A percentile compares a stretch with the other conserved stretches of the same genome.
Conservation (phyloP, 768 basidiomycete species). For the Hygrophoropsis aurantiaca region DNA sequence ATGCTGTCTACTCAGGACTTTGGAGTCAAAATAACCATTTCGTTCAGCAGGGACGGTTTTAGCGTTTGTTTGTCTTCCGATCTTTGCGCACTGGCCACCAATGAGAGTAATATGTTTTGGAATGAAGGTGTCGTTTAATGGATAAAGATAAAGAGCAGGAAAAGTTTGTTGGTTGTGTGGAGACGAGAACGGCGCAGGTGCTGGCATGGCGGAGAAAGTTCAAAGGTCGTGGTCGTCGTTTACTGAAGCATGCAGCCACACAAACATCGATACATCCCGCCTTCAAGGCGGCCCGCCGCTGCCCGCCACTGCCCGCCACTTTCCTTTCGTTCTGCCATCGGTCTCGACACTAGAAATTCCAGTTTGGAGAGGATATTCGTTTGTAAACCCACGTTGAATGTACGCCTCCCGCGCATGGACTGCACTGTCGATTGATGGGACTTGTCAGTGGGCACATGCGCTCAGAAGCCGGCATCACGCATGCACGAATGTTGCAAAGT, state of each 20-base stretch:
- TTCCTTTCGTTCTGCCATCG: too few relatives aligned
- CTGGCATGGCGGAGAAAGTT: slow-evolving; percentile 28
- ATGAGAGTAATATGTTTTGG: slow-evolving; percentile 91
- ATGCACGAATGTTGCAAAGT: too few relatives aligned
- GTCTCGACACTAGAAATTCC: too few relatives aligned
- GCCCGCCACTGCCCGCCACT: too few relatives aligned
- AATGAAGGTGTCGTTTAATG: slow-evolving; percentile 90
- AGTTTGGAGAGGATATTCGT: too few relatives aligned
- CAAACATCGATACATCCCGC: too few relatives aligned
- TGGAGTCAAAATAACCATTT: slow-evolving; percentile 97
- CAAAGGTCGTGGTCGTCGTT: slow-evolving; percentile 1
- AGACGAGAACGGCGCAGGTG: slow-evolving; percentile 28
- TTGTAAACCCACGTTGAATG: too few relatives aligned
- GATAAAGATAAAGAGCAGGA: slow-evolving; percentile 73
- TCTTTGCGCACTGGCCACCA: slow-evolving; percentile 71
- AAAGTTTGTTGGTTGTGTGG: slow-evolving; percentile 23
- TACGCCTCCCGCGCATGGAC: too few relatives aligned
- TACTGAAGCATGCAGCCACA: neutral
- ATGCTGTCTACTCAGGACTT: slow-evolving; percentile 90
- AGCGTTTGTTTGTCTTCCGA: slow-evolving; percentile 93
- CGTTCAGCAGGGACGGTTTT: slow-evolving; percentile 91
- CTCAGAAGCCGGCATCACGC: too few relatives aligned
- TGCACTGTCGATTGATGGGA: too few relatives aligned
- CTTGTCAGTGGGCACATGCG: too few relatives aligned
- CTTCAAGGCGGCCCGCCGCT: too few relatives aligned